Evolutionary conservation across 140 eudicot species (phyloP).

Genomic region (Bidens hawaiensis): DNA sequence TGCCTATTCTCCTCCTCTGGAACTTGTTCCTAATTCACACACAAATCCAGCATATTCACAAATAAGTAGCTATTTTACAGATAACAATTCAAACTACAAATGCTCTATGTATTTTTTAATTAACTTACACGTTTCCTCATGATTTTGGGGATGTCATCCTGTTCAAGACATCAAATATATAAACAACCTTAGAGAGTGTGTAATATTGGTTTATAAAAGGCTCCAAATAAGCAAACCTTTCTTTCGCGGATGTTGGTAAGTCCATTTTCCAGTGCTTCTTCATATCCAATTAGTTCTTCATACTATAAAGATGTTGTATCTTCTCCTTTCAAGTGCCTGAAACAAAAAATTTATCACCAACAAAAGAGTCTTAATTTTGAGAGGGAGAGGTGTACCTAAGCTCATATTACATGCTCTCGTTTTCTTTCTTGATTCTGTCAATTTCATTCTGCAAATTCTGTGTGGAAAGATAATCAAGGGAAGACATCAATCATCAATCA

Average conservation of each 20-base stretch:
- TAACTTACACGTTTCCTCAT: no score
- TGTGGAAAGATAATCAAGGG: background rate
- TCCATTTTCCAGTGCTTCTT: slow-evolving; percentile 47
- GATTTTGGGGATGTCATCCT: no score
- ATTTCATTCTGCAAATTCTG: slow-evolving; percentile 86
- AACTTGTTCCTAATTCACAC: slow-evolving; percentile 44
- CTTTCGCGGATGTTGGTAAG: no score
- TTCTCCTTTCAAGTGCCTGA: slow-evolving; percentile 91
- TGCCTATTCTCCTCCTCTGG: slow-evolving; percentile 74
- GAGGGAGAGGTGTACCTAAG: slow-evolving; percentile 48
- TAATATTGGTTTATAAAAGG: no score
- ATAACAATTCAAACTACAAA: background rate
- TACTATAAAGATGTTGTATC: slow-evolving; percentile 66
- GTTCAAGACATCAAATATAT: no score
- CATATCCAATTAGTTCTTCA: slow-evolving; percentile 63
- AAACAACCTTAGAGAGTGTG: no score
- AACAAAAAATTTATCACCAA: background rate
- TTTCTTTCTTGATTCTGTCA: slow-evolving; percentile 84
- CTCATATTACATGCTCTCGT: slow-evolving; percentile 85
- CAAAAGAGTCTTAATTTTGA: background rate
- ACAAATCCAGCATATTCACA: background rate
- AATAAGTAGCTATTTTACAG: background rate
- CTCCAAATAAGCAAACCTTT: no score
- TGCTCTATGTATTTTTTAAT: background rate
- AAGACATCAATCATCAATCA: slow-evolving; percentile 1